Evolutionary conservation across 352 stramenopile genomes (phyloP).

Genomic region (Globisporangium rhizosaccharum): DNA sequence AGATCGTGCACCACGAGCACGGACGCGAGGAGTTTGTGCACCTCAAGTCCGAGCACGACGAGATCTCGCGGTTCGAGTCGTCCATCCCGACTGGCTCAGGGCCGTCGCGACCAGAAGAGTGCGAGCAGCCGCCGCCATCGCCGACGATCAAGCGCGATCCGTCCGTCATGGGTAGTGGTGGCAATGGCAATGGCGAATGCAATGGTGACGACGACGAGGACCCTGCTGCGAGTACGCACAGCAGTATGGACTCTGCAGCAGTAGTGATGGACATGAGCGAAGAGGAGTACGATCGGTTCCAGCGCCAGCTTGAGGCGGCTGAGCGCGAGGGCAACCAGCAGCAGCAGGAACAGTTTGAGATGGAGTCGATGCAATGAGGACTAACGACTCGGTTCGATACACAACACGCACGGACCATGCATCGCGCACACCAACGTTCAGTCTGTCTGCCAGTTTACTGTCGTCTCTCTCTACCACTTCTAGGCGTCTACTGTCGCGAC

Average conservation of each 20-base stretch:
- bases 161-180: constrained; percentile 16
- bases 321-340: constrained; percentile 6
- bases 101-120: constrained; percentile 43
- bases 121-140: constrained; percentile 67
- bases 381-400: no score
- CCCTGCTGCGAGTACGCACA: constrained; percentile 2
- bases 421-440: neutral
- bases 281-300: constrained; percentile 5
- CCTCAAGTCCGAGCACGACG: constrained; percentile 76
- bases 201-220: constrained; percentile 1
- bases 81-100: constrained; percentile 35
- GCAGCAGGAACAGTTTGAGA: constrained; percentile 9
- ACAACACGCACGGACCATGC: no score
- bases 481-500: constrained; percentile 3
- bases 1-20: constrained; percentile 76
- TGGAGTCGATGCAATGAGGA: constrained; percentile 12
- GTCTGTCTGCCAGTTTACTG: neutral
- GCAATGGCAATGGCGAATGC: constrained; percentile 1
- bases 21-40: constrained; percentile 81
- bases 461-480: constrained; percentile 1
- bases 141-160: constrained; percentile 76
- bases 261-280: constrained; percentile 5
- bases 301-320: constrained; percentile 4
- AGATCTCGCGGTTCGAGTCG: constrained; percentile 81
- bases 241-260: neutral